These are phyloP conservation scores for Kwoniella bestiolae DNA, from an alignment of 768 basidiomycete species.

Conservation along the genomic window DNA sequence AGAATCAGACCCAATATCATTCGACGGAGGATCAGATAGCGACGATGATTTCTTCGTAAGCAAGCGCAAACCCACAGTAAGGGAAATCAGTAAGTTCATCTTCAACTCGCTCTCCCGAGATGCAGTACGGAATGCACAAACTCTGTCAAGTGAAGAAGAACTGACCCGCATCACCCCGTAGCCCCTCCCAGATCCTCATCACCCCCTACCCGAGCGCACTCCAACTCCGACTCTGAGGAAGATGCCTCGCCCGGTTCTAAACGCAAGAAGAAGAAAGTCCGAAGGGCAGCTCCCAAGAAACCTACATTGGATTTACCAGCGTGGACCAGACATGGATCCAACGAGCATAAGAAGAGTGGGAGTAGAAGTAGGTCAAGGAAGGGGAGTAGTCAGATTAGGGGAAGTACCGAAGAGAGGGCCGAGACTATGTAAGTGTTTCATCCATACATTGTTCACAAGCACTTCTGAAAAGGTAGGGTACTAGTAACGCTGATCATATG, in stretches of 20 bases:
- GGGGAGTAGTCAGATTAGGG: constrained; percentile 10
- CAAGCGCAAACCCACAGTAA: constrained; percentile 10
- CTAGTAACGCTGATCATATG: no score
- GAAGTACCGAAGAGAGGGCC: constrained; percentile 28
- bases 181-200: constrained; percentile 20
- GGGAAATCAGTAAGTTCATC: constrained; percentile 7
- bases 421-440: constrained; percentile 24
- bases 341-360: constrained; percentile 13
- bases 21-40: constrained; percentile 26
- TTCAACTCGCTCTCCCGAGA: neutral
- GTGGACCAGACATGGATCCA: constrained; percentile 21
- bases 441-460: neutral
- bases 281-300: constrained; percentile 8
- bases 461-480: no score
- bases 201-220: constrained; percentile 19
- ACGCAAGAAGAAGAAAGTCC: constrained; percentile 31
- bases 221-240: constrained; percentile 28
- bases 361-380: constrained; percentile 14
- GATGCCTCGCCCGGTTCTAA: neutral
- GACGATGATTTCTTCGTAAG: constrained; percentile 39
- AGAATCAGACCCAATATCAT: constrained; percentile 9
- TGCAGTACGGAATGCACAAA: no score
- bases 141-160: neutral
- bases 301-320: constrained; percentile 17
- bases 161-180: neutral